Percentiles rank a stretch among this genome's conserved stretches.
phyloP scores from a whole-genome alignment of 345 rosid species.

The Gossypium herbaceum region DNA sequence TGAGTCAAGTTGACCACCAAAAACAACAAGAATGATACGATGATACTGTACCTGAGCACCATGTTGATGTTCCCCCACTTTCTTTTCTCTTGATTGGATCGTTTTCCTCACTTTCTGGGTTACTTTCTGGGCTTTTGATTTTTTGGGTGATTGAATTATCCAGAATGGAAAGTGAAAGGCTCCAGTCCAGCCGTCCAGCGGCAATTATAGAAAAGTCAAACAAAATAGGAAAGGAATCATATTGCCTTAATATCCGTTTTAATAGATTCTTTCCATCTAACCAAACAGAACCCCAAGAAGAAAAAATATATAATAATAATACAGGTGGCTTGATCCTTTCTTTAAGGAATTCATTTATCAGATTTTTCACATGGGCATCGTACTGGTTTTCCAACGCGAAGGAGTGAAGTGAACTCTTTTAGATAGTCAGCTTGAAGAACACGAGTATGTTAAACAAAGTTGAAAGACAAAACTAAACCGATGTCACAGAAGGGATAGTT shows the following conservation, averaged over 20 bases:
- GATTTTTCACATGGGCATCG: background rate
- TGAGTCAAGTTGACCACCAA: conserved; percentile 25
- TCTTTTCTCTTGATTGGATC: background rate
- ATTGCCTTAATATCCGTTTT: background rate
- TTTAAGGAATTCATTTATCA: background rate
- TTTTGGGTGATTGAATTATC: background rate
- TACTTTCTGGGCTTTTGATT: background rate
- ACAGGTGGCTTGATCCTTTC: background rate
- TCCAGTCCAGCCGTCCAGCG: background rate
- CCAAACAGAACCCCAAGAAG: background rate
- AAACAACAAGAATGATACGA: conserved; percentile 16
- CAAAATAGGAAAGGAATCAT: conserved; percentile 3
- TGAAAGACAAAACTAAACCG: background rate
- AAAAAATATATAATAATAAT: background rate
- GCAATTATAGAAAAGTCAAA: background rate
- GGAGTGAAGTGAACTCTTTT: no score
- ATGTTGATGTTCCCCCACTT: background rate
- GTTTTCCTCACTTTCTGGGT: background rate
- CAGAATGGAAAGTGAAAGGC: background rate
- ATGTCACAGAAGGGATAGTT: background rate
- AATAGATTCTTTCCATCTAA: background rate
- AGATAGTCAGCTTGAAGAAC: background rate
- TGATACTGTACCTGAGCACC: conserved; percentile 1
- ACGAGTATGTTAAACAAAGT: background rate
- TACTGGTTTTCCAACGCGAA: no score